Evolutionary conservation across 306 rosid genomes (phyloP), one percentile per base, ranked within the genome.

Genomic region (Erythrophleum fordii): DNA sequence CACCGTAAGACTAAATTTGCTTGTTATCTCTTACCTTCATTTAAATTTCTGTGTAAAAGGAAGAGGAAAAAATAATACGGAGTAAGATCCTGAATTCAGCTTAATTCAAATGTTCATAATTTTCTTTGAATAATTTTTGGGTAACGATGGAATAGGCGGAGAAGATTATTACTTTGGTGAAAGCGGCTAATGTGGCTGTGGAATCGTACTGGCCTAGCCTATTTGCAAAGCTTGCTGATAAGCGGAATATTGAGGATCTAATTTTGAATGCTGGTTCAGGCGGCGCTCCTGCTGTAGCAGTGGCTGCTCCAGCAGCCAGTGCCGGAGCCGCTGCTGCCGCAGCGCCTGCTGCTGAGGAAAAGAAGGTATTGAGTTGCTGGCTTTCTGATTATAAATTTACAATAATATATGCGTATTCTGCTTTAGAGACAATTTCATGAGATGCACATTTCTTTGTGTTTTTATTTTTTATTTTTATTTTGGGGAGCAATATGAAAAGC

Each of bases 201-300:
- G 98, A 94, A 69, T 83, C 97, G 0, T 94, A 81, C 89, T 94
- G 97, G 98, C 97, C 97, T 0, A 75, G 87, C 72, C 81, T 92
- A 0, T 91, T 91, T 73, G 97, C 91, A 0, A 92, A 86, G 83
- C 92, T 94, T 64, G 92, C 97, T 0, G 92, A 88, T 78, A 90
- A 80, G 72, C 86, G 71, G 77, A 79, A 84, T 83, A 72, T 91
- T 0, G 98, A 73, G 1, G 97, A 92, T 16, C 90, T 94, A 6
- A 59, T 91, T 31, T 62, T 86, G 71, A 92, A 91, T 78, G 86
- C 87, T 52, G 89, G 92, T 7, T 41, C 76, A 0, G 90, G 87
- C 2, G 88, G 91, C n/a, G 87, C 85, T 26, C 88, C 52, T 46
- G 88, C 81, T n/a, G 88, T 90, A 18, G 85, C 88, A 0, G 83